phyloP scores from a whole-genome alignment of 2,329 filamentous ascomycete species.

The Xylariaceae sp. region DNA sequence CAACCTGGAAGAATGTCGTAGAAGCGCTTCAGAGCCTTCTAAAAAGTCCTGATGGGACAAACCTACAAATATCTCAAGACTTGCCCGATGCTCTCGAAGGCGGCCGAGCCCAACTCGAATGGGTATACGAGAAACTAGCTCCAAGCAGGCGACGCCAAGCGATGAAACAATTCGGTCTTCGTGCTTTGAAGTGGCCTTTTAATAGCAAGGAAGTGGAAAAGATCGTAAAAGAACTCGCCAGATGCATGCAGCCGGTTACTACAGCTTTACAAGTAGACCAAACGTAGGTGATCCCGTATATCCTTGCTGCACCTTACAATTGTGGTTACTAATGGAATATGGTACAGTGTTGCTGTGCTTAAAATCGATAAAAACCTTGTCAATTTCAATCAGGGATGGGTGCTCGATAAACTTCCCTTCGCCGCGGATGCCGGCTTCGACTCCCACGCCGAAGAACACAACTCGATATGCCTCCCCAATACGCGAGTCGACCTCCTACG shows the following conservation, averaged over 20 bases:
- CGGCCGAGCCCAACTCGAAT: constrained; percentile 26
- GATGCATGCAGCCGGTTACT: constrained; percentile 38
- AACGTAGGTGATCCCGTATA: constrained; percentile 33
- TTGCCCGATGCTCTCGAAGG: neutral
- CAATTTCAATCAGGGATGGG: constrained; percentile 37
- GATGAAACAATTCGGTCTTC: constrained; percentile 43
- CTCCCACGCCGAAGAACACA: constrained; percentile 43
- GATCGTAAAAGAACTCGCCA: constrained; percentile 38
- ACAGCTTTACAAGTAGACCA: constrained; percentile 45
- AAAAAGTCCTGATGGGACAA: neutral
- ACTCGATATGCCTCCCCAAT: constrained; percentile 39
- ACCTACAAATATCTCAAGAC: neutral
- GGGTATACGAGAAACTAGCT: constrained; percentile 35
- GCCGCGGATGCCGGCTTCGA: constrained; percentile 42
- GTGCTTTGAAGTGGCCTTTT: constrained; percentile 50
- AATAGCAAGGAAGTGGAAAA: constrained; percentile 44
- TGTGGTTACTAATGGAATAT: neutral
- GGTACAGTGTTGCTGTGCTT: neutral
- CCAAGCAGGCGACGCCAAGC: constrained; percentile 34
- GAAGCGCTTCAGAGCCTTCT: neutral
- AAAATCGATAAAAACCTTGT: neutral
- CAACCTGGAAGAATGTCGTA: neutral
- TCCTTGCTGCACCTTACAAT: neutral
- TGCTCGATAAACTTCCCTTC: constrained; percentile 7
- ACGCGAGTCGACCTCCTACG: constrained; percentile 44